Base-by-base conservation (phyloP, 495 filamentous ascomycete species). In the Platismatia glauca region DNA sequence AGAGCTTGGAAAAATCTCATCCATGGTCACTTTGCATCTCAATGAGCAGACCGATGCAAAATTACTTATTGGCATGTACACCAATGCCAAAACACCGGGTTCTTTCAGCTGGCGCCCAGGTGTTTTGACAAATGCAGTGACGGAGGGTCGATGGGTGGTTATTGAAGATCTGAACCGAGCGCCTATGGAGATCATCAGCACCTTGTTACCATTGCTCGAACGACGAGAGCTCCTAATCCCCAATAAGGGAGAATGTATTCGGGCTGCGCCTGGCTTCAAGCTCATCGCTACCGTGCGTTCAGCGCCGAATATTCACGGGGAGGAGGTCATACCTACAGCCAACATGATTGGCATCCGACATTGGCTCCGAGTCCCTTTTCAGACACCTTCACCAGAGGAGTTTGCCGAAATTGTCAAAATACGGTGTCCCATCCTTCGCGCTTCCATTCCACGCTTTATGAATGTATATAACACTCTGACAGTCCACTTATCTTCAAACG, bases 31-130 rank as follows among this genome's bases (percentile, higher is more conserved):
- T 12, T 80, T 99, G 39, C 91, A 97, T 70, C 79, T 99, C 35
- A 97, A 97, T 68, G 95, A 97, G 72, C 95, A 99, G 73, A 96
- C 89, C 0, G 95, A 99, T 76, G 91, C 91, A 0, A 99, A 97
- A 69, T 86, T 94, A 72, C 82, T 99, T 44, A 82, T 97, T 66
- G 95, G 95, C 18, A 83, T 96, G 77, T 97, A 99, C 72, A 86
- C 91, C 11, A 91, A 90, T n/a, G 86, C 87, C 20, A 76, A 81
- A 33, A 88, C 86, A 52, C 89, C 90, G 9, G 95, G 92, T 0
- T 89, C 89, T 4, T 97, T 97, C 68, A 81, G 79, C 34, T 99
- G 95, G 95, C 84, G 86, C 57, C 84, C 94, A n/a, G 95, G 95
- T 73, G 88, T 97, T 16, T 76, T 99, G 63, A 96, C 93, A 0